Conservation (phyloP, 768 basidiomycete genomes). For the Polyporus arcularius region DNA sequence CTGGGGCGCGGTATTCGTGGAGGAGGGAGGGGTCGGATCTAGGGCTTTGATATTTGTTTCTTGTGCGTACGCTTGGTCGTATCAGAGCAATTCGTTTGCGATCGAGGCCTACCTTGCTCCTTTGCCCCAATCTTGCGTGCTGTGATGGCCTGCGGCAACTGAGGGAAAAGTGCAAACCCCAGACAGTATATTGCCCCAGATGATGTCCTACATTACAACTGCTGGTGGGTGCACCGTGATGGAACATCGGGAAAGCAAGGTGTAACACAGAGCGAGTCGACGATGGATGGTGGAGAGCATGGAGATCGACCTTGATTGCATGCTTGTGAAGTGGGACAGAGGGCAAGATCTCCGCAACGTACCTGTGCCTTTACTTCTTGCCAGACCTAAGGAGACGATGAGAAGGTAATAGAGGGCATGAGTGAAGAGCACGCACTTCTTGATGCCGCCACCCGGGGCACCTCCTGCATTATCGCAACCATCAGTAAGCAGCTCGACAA, state of each 20-base stretch:
- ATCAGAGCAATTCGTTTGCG: constrained; percentile 4
- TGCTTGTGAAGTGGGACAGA: not conserved
- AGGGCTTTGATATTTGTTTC: not conserved
- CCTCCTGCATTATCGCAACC: constrained; percentile 49
- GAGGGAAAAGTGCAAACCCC: not conserved
- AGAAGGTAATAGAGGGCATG: not conserved
- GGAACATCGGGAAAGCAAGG: not conserved
- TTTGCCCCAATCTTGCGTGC: not conserved
- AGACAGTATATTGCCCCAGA: constrained; percentile 4
- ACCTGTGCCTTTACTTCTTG: constrained; percentile 57
- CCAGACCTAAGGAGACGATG: constrained; percentile 50
- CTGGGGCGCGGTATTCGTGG: not conserved
- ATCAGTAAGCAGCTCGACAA: constrained; percentile 1
- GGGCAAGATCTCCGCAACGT: not conserved
- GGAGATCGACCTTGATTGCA: not conserved
- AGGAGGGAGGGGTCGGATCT: not conserved
- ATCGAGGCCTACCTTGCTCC: not conserved
- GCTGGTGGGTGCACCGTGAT: not conserved
- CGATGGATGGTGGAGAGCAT: not conserved
- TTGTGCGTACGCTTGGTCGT: constrained; percentile 3
- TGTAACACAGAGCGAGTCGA: not conserved
- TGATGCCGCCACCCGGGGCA: constrained; percentile 74
- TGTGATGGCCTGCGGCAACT: too few species aligned
- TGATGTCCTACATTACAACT: constrained; percentile 12
- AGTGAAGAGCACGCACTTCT: constrained; percentile 56